Evolutionary conservation across 192 early-diverging fungal species (phyloP).

Genomic region (Backusella macrospora): DNA sequence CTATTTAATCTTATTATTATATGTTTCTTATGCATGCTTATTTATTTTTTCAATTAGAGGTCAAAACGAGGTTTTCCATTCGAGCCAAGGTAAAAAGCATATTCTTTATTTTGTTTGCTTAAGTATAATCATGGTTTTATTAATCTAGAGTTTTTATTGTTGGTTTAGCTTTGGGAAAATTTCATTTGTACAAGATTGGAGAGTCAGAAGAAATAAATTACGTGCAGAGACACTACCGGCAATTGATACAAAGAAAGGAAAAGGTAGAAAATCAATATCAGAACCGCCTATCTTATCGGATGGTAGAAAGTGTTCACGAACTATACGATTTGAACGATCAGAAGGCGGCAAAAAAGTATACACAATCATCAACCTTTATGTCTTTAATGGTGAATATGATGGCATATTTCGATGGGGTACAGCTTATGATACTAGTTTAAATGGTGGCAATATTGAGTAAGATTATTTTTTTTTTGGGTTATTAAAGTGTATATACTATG

Average conservation of each 20-base stretch:
- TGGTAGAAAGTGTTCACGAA: slow-evolving; percentile 66
- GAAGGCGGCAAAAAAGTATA: slow-evolving; percentile 58
- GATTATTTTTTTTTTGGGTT: background rate
- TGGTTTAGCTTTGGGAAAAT: slow-evolving; percentile 61
- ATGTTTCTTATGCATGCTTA: background rate
- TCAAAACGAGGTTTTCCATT: slow-evolving; percentile 56
- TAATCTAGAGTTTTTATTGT: background rate
- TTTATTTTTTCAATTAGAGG: slow-evolving; percentile 3
- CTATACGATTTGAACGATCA: slow-evolving; percentile 66
- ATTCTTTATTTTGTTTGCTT: background rate
- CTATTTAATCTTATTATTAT: too few relatives aligned
- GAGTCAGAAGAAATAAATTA: slow-evolving; percentile 57
- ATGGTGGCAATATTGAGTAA: slow-evolving; percentile 60
- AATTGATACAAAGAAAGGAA: slow-evolving; percentile 51
- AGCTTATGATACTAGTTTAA: slow-evolving; percentile 61
- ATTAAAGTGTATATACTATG: background rate
- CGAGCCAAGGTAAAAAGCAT: slow-evolving; percentile 46
- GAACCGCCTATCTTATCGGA: slow-evolving; percentile 54
- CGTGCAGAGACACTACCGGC: slow-evolving; percentile 53
- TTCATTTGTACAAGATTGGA: slow-evolving; percentile 72
- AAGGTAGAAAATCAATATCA: slow-evolving; percentile 33
- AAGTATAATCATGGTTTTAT: background rate
- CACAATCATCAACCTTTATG: slow-evolving; percentile 64
- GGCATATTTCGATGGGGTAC: slow-evolving; percentile 71
- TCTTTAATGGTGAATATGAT: slow-evolving; percentile 57